Conservation (phyloP, 257 asterid genomes). For the Coffea eugenioides region DNA sequence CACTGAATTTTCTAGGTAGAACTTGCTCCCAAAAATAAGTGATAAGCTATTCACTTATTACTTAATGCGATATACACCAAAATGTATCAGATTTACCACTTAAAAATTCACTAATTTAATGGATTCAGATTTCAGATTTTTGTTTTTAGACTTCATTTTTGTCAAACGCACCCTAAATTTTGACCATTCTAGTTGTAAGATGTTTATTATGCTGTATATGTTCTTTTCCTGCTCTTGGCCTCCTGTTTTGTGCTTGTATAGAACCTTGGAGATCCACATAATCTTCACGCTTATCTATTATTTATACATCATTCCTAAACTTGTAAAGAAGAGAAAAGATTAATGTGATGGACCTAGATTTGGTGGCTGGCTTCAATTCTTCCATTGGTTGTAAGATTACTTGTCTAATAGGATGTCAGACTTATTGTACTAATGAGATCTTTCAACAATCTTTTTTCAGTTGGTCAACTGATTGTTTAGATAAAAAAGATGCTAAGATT, state of each 20-base stretch:
- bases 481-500: not conserved
- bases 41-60: too few relatives aligned
- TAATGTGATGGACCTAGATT: not conserved
- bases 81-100: too few relatives aligned
- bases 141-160: too few relatives aligned
- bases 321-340: not conserved
- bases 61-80: too few relatives aligned
- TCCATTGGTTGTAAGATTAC: not conserved
- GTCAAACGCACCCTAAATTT: too few relatives aligned
- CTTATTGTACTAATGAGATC: not conserved
- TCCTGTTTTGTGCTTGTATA: not conserved
- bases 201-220: not conserved
- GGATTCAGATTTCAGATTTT: too few relatives aligned
- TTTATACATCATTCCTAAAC: not conserved
- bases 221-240: not conserved
- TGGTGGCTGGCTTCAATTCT: not conserved
- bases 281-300: not conserved
- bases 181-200: not conserved
- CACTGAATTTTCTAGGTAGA: too few relatives aligned
- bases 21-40: too few relatives aligned
- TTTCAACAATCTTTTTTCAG: not conserved
- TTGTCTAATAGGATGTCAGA: not conserved
- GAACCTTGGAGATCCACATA: not conserved
- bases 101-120: too few relatives aligned
- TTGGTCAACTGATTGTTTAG: not conserved